Base-by-base conservation (phyloP, 1,284 basidiomycete species). In the Taiwanofungus camphoratus region DNA sequence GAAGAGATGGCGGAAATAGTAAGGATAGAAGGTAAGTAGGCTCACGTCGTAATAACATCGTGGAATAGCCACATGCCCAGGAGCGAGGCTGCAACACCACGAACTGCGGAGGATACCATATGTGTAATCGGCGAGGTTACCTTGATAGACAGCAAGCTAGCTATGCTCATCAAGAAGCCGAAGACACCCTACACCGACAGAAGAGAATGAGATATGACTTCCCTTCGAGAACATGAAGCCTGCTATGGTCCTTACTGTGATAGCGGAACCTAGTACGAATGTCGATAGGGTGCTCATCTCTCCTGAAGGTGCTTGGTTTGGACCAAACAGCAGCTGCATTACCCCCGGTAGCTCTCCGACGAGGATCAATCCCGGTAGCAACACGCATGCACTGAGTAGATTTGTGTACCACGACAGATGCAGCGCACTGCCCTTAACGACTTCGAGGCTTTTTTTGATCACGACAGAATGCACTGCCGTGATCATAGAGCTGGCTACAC, bases 81-180 rank as follows among this genome's bases (percentile, higher is more conserved):
- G 36, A 89, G 58, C 2, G 87, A 87, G 12, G 82, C 84, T 0
- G 88, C 79, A 20, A 92, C 90, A 15, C 88, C 88, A 32, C 82
- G 82, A 20, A 88, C 85, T 34, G 89, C 88, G 11, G 87, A 89
- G 6, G 87, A 90, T 23, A 92, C 71, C 91, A 93, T 93, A 62
- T 93, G 90, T 2, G 90, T 92, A 59, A 92, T 89, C 12, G 90
- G 90, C 2, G 89, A 92, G 3, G 91, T 93, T 47, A 93, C 83
- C 63, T 93, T 91, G 70, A 93, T 92, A 21, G 86, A 89, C 35
- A 93, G 73, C 44, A 90, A 66, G 49, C 87, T 87, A n/a, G 91
- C 90, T 46, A 93, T 79, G 66, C 85, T 87, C 79, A 93, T 92
- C 54, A 91, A 67, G 71, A 93, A 93, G 7, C 90, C 91, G 46